Evolutionary conservation across 2,329 filamentous ascomycete species (phyloP).

Genomic region (Bisporella sp.): DNA sequence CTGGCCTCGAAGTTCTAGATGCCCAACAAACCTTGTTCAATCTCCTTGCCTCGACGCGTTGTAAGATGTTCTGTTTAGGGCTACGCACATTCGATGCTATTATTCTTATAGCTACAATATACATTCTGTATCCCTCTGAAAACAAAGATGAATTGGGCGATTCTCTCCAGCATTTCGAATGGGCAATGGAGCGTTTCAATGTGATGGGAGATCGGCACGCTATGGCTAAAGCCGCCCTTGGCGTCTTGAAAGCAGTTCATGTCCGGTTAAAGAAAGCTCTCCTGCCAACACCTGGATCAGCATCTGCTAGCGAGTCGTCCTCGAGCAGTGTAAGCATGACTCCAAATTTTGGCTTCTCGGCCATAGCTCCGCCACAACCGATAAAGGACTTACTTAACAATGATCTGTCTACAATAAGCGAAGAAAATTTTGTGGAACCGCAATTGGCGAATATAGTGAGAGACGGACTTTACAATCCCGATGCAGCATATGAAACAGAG

Average conservation of each 20-base stretch:
- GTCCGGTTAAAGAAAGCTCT: slow-evolving; percentile 43
- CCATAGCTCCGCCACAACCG: slow-evolving; percentile 48
- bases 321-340: slow-evolving; percentile 1
- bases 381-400: slow-evolving; percentile 52
- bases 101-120: slow-evolving; percentile 52
- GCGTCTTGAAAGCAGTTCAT: slow-evolving; percentile 48
- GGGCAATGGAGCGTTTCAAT: slow-evolving; percentile 51
- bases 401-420: slow-evolving; percentile 31
- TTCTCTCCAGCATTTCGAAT: slow-evolving; percentile 48
- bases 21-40: slow-evolving; percentile 45
- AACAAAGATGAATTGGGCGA: slow-evolving; percentile 40
- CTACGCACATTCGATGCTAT: slow-evolving; percentile 59
- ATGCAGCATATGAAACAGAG: neutral
- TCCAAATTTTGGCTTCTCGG: slow-evolving; percentile 38
- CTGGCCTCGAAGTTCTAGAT: slow-evolving; percentile 48
- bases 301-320: slow-evolving; percentile 12
- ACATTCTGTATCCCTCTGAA: slow-evolving; percentile 53
- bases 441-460: slow-evolving; percentile 3
- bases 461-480: slow-evolving; percentile 1
- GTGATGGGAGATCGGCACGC: slow-evolving; percentile 46
- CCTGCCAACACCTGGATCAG: slow-evolving; percentile 1
- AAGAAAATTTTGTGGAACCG: neutral
- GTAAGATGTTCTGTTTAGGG: slow-evolving; percentile 48
- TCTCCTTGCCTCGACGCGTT: slow-evolving; percentile 42
- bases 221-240: slow-evolving; percentile 46